Evolutionary conservation across 371 early-diverging fungal species (phyloP), one percentile per base, ranked within the genome.

Genomic region (Haplosporangium sp.): DNA sequence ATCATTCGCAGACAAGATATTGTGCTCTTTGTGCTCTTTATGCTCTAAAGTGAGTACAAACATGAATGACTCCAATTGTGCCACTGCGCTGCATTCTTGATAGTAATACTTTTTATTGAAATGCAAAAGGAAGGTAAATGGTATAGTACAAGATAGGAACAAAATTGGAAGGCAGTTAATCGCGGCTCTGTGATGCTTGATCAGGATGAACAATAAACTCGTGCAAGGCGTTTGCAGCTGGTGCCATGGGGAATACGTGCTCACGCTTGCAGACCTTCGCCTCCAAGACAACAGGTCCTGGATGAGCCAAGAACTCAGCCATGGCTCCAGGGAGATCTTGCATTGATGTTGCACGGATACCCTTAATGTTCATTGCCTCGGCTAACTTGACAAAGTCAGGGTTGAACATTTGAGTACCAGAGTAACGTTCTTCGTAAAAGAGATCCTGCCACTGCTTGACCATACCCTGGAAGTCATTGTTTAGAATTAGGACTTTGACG

Each of bases 381-480:
- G 97, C 95, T 48, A 98, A 87, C 85, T 97, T 96, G 77, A 96
- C 95, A 88, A 98, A 98, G 83, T 98, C 97, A n/a, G 99, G 99
- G 86, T 98, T 98, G 83, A 87, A 88, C 99, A 98, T 98, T 39
- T 82, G 83, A 0, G 99, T 97, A 38, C 93, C 95, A 34, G 96
- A 95, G 83, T 96, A 96, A 55, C 99, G 91, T 85, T 96, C 91
- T 78, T 96, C 95, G 78, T 97, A 98, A 84, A 97, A 98, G 63
- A 98, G 89, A 85, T 97, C 98, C 85, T 97, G 97, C 98, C 98
- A 97, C 87, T 98, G 98, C 87, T 96, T 96, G 73, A 98, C 97
- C 98, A 98, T 98, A 52, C 99, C 99, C 85, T 98, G 99, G 95
- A 97, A 98, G 65, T 96, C 96, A 86, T 98, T 98, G 89, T 98